Evolutionary conservation across 2,329 filamentous ascomycete species (phyloP), one percentile per base, ranked within the genome.

Genomic region (Catunica adiposa): DNA sequence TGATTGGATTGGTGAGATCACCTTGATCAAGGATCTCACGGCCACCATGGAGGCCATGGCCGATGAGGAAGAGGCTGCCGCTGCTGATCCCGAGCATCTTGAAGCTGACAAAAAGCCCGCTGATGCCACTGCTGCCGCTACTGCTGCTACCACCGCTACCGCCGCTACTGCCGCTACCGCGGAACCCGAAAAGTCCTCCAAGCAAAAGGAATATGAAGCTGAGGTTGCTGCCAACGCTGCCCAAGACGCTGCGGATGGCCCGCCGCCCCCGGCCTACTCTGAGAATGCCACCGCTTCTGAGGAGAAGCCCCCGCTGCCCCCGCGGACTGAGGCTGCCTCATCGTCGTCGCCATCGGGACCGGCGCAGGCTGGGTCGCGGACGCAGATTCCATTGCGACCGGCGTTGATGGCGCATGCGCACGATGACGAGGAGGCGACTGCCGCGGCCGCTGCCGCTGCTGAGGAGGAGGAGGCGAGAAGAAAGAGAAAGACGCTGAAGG

Each of bases 1-100:
- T 59, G 90, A 98, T 73, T 88, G 92, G 76, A 97, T 98, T 65
- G 92, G 92, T 62, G 92, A 98, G 75, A 95, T 98, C 63, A 92
- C 87, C 53, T 80, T 98, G 57, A 96, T 98, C 86, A 97, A 96
- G 73, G 92, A 98, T 65, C 77, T 98, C 55, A 97, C 90, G 17
- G 88, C 89, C 64, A 95, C 89, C 47, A 97, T 98, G 90, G 92
- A 98, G 64, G 89, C 88, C 20, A 90, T 89, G 82, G 76, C 86
- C 56, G 82, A 82, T 59, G 80, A 81, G 67, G 86, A 88, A 63
- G 83, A n/a, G n/a, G n/a, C n/a, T n/a, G n/a, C n/a, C n/a, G n/a
- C n/a, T n/a, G n/a, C n/a, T n/a, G n/a, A 5, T 11, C 11, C 29
- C 11, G 29, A 34, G 29, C 29, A 34, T 34, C 29, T 75, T 3